Conservation (phyloP, 768 basidiomycete genomes). For the Auricularia cornea region DNA sequence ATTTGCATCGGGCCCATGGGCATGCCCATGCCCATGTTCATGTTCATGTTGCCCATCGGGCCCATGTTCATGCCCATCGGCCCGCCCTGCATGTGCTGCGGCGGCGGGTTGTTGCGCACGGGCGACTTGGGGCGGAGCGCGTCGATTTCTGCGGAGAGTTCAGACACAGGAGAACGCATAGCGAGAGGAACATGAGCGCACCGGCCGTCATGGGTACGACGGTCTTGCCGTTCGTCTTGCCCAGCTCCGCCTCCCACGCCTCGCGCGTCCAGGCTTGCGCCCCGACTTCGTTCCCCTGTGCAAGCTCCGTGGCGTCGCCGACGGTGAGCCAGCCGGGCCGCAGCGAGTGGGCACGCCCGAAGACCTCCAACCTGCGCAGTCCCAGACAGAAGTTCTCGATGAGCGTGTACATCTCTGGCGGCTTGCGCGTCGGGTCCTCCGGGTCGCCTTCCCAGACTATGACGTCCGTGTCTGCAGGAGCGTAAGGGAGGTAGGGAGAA, state of each 20-base stretch:
- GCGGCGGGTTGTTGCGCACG: slow-evolving; percentile 27
- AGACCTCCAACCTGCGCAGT: slow-evolving; percentile 82
- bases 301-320: slow-evolving; percentile 19
- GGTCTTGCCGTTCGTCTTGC: slow-evolving; percentile 42
- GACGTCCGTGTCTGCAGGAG: slow-evolving; percentile 89
- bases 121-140: slow-evolving; percentile 81
- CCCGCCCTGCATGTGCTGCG: slow-evolving; percentile 18
- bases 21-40: slow-evolving; percentile 5
- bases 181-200: slow-evolving; percentile 13
- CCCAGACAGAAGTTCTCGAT: slow-evolving; percentile 98
- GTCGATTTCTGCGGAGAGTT: slow-evolving; percentile 54
- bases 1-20: background rate
- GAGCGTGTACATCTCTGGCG: slow-evolving; percentile 91
- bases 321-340: slow-evolving; percentile 93
- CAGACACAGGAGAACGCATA: slow-evolving; percentile 9
- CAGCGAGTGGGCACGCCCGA: slow-evolving; percentile 58
- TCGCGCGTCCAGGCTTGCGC: slow-evolving; percentile 23
- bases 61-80: slow-evolving; percentile 25
- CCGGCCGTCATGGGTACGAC: slow-evolving; percentile 62
- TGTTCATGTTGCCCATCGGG: slow-evolving; percentile 1
- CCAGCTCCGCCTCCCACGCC: slow-evolving; percentile 34
- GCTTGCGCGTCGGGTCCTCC: slow-evolving; percentile 75
- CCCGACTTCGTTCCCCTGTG: slow-evolving; percentile 30
- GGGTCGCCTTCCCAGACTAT: slow-evolving; percentile 94
- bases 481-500: background rate